Percentiles rank a stretch among this genome's conserved stretches.
Evolutionary conservation across 305 asterid genomes (phyloP).

Genomic region (Andrographis paniculata): DNA sequence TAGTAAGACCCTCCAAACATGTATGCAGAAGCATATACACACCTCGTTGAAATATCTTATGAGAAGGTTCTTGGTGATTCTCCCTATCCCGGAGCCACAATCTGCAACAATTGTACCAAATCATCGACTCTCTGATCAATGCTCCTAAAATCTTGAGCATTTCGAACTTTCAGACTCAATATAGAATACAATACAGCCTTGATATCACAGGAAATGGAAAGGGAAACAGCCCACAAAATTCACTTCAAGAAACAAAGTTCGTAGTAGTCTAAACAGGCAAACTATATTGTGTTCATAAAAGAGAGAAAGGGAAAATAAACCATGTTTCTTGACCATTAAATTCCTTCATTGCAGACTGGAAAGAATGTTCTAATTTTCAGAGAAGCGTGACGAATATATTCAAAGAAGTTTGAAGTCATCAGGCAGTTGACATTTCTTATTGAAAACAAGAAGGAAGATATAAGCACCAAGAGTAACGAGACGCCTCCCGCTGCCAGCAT

Average conservation of each 20-base stretch:
- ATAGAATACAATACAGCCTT: neutral
- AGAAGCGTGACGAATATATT: too few species aligned
- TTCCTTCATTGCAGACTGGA: neutral
- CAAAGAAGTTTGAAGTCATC: too few species aligned
- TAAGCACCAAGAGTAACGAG: constrained; percentile 76
- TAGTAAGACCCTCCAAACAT: too few species aligned
- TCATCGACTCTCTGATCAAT: constrained; percentile 14
- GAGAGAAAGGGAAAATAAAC: neutral
- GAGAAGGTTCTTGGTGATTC: constrained; percentile 79
- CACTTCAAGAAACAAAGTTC: constrained; percentile 2
- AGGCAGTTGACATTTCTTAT: too few species aligned
- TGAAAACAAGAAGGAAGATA: neutral
- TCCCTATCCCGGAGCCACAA: constrained; percentile 97
- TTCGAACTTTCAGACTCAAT: neutral
- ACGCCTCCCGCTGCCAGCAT: constrained; percentile 42
- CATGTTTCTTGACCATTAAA: neutral
- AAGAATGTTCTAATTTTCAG: too few species aligned
- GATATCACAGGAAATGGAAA: neutral
- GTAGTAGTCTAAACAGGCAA: constrained; percentile 1
- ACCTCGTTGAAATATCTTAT: constrained; percentile 84
- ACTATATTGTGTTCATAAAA: neutral
- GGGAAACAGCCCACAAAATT: constrained; percentile 2
- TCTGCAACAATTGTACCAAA: constrained; percentile 39
- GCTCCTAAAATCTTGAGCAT: neutral
- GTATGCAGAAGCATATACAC: neutral